Percentiles rank a stretch among this genome's conserved stretches.
Conservation (phyloP, 2,329 filamentous ascomycete genomes). For the Ascosphaera pollenicola region DNA sequence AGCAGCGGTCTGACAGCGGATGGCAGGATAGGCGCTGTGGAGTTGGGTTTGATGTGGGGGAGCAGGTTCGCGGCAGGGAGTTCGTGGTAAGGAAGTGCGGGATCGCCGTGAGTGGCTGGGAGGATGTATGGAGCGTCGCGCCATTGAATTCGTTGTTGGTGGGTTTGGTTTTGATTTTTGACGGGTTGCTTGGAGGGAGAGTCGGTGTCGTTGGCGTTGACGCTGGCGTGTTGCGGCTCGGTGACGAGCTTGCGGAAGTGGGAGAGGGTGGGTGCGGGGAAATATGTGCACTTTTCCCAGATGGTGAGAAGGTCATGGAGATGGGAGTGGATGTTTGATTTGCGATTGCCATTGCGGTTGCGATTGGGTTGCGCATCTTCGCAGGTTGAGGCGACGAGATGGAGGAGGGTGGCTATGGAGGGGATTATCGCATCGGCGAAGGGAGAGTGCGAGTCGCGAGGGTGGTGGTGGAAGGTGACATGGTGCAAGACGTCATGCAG, state of each 20-base stretch:
- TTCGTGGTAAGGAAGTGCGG: constrained; percentile 54
- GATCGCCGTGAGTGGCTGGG: constrained; percentile 57
- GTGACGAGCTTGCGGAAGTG: too few relatives aligned
- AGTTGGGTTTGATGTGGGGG: constrained; percentile 56
- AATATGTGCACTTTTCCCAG: too few relatives aligned
- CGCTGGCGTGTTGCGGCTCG: too few relatives aligned
- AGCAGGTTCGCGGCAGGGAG: constrained; percentile 64
- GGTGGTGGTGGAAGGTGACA: constrained; percentile 28
- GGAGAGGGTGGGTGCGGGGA: too few relatives aligned
- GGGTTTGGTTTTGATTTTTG: too few relatives aligned
- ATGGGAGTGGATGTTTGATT: constrained; percentile 44
- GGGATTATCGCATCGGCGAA: constrained; percentile 36
- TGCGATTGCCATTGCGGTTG: constrained; percentile 31
- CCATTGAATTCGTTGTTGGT: neutral
- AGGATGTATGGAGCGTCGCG: constrained; percentile 42
- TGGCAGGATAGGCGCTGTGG: constrained; percentile 49
- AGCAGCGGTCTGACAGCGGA: constrained; percentile 49
- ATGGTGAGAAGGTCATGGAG: constrained; percentile 40
- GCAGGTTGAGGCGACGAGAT: constrained; percentile 31
- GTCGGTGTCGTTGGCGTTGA: too few relatives aligned
- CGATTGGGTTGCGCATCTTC: too few relatives aligned
- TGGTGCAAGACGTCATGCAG: constrained; percentile 61
- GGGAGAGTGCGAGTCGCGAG: constrained; percentile 19
- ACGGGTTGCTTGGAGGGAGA: too few relatives aligned
- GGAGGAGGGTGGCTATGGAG: constrained; percentile 39